phyloP scores from a whole-genome alignment of 352 stramenopile species.

The Thalassiosira sp. region DNA sequence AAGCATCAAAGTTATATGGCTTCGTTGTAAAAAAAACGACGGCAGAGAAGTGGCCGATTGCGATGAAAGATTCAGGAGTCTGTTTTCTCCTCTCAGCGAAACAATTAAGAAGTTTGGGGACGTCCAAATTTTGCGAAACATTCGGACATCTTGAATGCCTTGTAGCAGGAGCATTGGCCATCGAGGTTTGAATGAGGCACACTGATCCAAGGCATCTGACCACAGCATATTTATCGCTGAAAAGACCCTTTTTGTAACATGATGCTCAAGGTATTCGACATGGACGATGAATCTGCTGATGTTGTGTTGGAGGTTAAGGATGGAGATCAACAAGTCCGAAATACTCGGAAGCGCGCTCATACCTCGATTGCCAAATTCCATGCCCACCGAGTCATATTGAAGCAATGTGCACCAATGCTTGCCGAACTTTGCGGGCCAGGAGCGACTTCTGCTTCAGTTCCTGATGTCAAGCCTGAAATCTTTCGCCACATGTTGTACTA shows the following conservation, averaged over 20 bases:
- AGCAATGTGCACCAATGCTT: constrained; percentile 3
- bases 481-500: constrained; percentile 18
- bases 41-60: too few relatives aligned
- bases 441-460: background rate
- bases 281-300: constrained; percentile 21
- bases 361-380: background rate
- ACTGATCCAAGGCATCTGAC: background rate
- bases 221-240: constrained; percentile 1
- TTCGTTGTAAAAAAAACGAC: too few relatives aligned
- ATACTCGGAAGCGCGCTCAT: background rate
- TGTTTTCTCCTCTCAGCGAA: too few relatives aligned
- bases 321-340: background rate
- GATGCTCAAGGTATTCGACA: constrained; percentile 19
- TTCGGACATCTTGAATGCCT: background rate
- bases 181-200: constrained; percentile 5
- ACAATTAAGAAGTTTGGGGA: too few relatives aligned
- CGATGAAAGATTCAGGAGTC: too few relatives aligned
- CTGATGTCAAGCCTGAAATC: background rate
- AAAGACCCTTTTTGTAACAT: constrained; percentile 10
- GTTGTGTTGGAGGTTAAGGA: constrained; percentile 37
- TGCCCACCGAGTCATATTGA: constrained; percentile 31
- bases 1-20: too few relatives aligned
- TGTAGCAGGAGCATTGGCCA: background rate
- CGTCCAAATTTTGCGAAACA: constrained; percentile 1
- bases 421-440: background rate